Evolutionary conservation across 1,284 basidiomycete genomes (phyloP).

Genomic region (Rhodotorula sp.): DNA sequence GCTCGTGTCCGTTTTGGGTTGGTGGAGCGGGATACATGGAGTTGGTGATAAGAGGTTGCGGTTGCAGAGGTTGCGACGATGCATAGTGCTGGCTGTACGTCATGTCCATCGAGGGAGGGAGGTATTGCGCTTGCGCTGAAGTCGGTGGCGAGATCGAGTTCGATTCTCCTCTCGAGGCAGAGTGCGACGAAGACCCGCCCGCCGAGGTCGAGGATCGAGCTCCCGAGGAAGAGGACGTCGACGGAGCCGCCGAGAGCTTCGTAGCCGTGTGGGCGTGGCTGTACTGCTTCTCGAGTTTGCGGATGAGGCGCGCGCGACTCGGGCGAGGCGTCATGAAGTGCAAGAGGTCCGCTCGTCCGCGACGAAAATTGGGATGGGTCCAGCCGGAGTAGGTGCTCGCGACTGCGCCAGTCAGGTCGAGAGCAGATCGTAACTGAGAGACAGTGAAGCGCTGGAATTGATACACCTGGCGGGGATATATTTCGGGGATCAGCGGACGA

Average conservation of each 20-base stretch:
- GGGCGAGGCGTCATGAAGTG: conserved; percentile 12
- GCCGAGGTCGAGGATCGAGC: too few relatives aligned
- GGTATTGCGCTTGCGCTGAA: too few relatives aligned
- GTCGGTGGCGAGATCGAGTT: too few relatives aligned
- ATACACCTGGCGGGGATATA: conserved; percentile 13
- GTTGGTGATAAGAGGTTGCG: too few relatives aligned
- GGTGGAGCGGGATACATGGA: too few relatives aligned
- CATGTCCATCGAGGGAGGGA: too few relatives aligned
- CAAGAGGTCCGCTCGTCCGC: conserved; percentile 12
- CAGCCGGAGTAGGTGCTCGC: conserved; percentile 24
- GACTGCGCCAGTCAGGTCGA: conserved; percentile 9
- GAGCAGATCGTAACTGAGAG: conserved; percentile 13
- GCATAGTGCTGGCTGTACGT: too few relatives aligned
- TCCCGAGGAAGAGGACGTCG: neutral
- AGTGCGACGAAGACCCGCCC: too few relatives aligned
- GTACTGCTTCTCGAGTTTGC: conserved; percentile 30
- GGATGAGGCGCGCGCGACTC: conserved; percentile 18
- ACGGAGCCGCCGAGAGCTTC: neutral
- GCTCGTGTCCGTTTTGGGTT: too few relatives aligned
- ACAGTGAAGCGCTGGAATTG: conserved; percentile 21
- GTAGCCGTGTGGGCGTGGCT: neutral
- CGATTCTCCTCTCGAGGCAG: too few relatives aligned
- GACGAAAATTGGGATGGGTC: conserved; percentile 19
- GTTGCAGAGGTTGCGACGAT: too few relatives aligned
- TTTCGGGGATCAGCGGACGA: neutral